These are phyloP conservation scores for Blastocystis sp. DNA, from an alignment of 352 stramenopile genomes.

Conservation along the genomic window DNA sequence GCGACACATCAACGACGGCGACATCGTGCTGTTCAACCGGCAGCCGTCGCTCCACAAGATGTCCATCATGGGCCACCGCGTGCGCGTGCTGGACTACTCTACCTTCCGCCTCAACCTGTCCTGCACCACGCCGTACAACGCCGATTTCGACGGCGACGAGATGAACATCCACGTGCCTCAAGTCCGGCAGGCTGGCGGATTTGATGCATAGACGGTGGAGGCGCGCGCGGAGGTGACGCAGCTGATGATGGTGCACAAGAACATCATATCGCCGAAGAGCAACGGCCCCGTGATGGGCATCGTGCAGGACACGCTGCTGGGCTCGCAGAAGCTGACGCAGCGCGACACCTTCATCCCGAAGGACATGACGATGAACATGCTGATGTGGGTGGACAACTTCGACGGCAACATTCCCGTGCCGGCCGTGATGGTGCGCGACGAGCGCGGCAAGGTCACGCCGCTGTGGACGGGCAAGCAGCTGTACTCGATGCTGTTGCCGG, in stretches of 20 bases:
- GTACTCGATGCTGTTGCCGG: conserved; percentile 89
- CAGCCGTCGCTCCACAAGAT: conserved; percentile 99
- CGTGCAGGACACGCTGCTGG: conserved; percentile 92
- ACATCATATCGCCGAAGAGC: conserved; percentile 95
- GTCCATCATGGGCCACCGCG: conserved; percentile 98
- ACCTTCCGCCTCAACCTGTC: conserved; percentile 98
- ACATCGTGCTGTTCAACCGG: conserved; percentile 98
- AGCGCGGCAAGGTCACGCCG: conserved; percentile 69
- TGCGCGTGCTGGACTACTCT: conserved; percentile 97
- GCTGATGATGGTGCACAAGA: conserved; percentile 96
- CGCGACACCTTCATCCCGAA: conserved; percentile 93
- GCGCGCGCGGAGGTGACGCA: conserved; percentile 92
- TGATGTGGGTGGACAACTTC: conserved; percentile 93
- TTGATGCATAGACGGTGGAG: conserved; percentile 79
- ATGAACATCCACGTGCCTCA: conserved; percentile 98
- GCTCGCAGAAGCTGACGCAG: conserved; percentile 95
- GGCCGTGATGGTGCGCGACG: conserved; percentile 88
- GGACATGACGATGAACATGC: conserved; percentile 92
- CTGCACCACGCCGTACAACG: conserved; percentile 96
- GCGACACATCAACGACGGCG: conserved; percentile 92
- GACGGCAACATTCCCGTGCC: conserved; percentile 92
- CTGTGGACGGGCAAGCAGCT: conserved; percentile 97
- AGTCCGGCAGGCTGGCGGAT: neutral
- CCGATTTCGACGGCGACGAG: conserved; percentile 99
- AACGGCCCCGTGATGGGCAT: conserved; percentile 99